Conservation (phyloP, 2,329 filamentous ascomycete genomes). For the Ophiocordyceps camponoti-rufipedis region DNA sequence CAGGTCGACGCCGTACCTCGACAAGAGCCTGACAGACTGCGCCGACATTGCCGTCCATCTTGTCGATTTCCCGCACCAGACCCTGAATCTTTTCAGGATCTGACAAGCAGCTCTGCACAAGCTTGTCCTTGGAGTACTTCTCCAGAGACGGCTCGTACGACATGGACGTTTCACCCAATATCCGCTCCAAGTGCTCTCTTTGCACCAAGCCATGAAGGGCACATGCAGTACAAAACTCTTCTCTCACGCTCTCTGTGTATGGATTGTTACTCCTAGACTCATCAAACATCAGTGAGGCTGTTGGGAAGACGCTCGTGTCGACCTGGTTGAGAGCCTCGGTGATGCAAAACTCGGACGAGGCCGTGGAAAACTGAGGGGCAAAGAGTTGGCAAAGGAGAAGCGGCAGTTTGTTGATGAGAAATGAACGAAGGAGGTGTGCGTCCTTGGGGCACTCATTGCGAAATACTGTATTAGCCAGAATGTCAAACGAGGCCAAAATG, state of each 20-base stretch:
- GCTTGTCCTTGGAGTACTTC: constrained; percentile 57
- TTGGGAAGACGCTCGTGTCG: constrained; percentile 59
- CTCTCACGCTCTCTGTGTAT: constrained; percentile 38
- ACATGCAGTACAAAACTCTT: constrained; percentile 78
- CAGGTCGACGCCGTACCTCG: constrained; percentile 29
- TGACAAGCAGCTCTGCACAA: constrained; percentile 60
- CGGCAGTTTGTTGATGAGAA: constrained; percentile 54
- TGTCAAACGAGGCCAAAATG: constrained; percentile 75
- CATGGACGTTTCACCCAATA: constrained; percentile 73
- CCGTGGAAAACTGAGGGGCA: constrained; percentile 53
- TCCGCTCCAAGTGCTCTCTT: constrained; percentile 55
- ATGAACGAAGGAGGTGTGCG: constrained; percentile 67
- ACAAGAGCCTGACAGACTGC: constrained; percentile 65
- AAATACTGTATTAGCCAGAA: constrained; percentile 73
- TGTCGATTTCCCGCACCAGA: constrained; percentile 66
- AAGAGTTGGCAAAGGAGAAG: constrained; percentile 33
- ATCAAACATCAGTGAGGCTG: constrained; percentile 39
- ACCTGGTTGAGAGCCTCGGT: constrained; percentile 59
- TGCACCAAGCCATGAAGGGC: constrained; percentile 73
- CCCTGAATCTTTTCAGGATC: constrained; percentile 61
- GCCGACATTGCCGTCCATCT: constrained; percentile 80
- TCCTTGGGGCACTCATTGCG: constrained; percentile 34
- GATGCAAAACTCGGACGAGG: constrained; percentile 54
- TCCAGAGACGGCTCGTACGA: constrained; percentile 57
- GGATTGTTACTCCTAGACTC: constrained; percentile 37